Evolutionary conservation across 2,329 filamentous ascomycete species (phyloP), one percentile per base, ranked within the genome.

Genomic region (Dactylellina cionopaga): DNA sequence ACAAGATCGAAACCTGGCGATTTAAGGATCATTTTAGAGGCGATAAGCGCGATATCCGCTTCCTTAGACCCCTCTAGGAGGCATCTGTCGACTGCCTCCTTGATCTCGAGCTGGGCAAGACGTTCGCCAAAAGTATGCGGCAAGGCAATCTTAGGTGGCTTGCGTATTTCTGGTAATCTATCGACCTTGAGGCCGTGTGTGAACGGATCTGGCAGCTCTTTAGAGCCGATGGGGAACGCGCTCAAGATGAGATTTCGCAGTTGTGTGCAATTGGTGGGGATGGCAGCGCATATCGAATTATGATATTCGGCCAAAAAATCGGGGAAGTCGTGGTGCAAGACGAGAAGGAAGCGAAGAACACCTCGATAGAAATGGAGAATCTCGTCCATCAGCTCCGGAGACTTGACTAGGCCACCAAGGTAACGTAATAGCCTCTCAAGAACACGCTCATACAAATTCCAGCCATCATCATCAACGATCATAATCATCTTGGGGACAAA

Each of bases 251-350:
- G 84, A 78, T 98, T 97, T 75, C 93, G 88, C 56, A 97, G 84
- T 80, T 98, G 95, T 13, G 89, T 89, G 80, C 92, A 95, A 78
- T 95, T 90, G 54, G 88, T 87, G 1, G 93, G 91, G 66, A 98
- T 90, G 77, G 87, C 88, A 76, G 90, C 89, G 81, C 90, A 92
- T 56, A 99, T 87, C 76, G 88, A 87, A 76, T 91, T 88, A 78
- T 96, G 91, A 79, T 96, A 92, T 76, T 93, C 91, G 4, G 91
- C 90, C 41, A 99, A 82, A 80, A 96, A 99, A 64, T 97, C 92
- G 0, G 94, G 91, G 80, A 92, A 98, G 80, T 99, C 95, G 78
- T 98, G 95, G 76, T 96, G 91, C 58, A 99, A 83, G 56, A 96
- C 86, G 31, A 96, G 83, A 60, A 98, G 82, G 70, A 97, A 86